A percentile compares a stretch with the other conserved stretches of the same genome.
Conservation (phyloP, 2,329 filamentous ascomycete species). For the Penicillium carneum region DNA sequence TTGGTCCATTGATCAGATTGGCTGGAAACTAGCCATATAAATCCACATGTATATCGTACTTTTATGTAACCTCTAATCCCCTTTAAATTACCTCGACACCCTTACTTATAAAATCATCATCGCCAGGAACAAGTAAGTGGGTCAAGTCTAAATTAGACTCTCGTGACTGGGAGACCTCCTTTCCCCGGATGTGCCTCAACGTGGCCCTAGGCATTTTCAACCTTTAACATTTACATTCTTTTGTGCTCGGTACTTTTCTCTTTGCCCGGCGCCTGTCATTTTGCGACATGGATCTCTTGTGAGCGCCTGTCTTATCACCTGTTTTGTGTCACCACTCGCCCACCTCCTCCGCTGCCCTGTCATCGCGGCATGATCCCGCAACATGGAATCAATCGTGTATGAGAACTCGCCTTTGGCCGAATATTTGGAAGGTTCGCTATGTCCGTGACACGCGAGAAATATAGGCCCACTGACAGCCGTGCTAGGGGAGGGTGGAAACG, state of each 20-base stretch:
- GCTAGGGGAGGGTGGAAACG: conserved; percentile 56
- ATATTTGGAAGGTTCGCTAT: conserved; percentile 79
- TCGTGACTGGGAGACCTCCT: conserved; percentile 38
- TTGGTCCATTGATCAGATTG: neutral
- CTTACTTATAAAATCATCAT: conserved; percentile 13
- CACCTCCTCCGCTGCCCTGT: conserved; percentile 27
- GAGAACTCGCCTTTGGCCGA: conserved; percentile 86
- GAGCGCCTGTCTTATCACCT: conserved; percentile 73
- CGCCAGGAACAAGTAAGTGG: conserved; percentile 30
- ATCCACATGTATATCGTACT: neutral
- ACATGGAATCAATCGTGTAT: conserved; percentile 87
- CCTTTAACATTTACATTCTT: conserved; percentile 13
- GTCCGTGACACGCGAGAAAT: neutral
- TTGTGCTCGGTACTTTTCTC: neutral
- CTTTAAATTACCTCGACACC: neutral
- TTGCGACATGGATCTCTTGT: conserved; percentile 27
- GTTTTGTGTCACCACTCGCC: conserved; percentile 64
- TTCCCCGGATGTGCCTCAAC: conserved; percentile 36
- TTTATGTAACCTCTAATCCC: neutral
- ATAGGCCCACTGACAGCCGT: conserved; percentile 21
- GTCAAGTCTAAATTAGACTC: conserved; percentile 35
- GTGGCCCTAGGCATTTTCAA: conserved; percentile 27
- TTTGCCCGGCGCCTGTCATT: conserved; percentile 14
- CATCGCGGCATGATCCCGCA: conserved; percentile 44
- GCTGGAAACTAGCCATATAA: neutral